Evolutionary conservation across 306 rosid genomes (phyloP).

Genomic region (Prunus mume): DNA sequence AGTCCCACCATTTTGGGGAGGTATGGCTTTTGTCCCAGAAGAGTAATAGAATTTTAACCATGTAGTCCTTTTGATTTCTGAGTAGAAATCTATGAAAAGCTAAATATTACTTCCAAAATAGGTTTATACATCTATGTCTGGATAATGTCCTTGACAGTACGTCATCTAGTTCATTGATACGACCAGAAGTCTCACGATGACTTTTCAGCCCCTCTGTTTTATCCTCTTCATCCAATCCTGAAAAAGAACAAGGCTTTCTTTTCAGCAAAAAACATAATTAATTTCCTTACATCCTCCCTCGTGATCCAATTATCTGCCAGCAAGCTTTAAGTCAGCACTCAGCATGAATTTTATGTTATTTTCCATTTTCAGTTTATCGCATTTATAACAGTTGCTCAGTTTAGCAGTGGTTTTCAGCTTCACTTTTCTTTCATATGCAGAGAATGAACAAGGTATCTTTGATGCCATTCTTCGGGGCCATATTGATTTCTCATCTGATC

Average conservation of each 20-base stretch:
- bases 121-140: neutral
- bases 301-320: neutral
- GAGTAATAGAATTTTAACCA: neutral
- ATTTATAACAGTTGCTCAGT: neutral
- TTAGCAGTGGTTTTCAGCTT: constrained; percentile 19
- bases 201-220: neutral
- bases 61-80: neutral
- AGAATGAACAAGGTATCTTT: constrained; percentile 86
- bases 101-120: neutral
- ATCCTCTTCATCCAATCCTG: neutral
- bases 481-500: constrained; percentile 78
- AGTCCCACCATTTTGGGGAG: constrained; percentile 98
- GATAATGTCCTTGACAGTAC: neutral
- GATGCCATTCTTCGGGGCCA: constrained; percentile 86
- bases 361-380: constrained; percentile 11
- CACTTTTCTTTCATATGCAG: constrained; percentile 48
- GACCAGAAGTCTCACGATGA: neutral
- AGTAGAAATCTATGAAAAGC: neutral
- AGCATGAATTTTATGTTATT: neutral
- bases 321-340: neutral
- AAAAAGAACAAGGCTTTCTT: neutral
- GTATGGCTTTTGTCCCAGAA: constrained; percentile 28
- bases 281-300: neutral
- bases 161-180: neutral
- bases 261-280: neutral